Evolutionary conservation across 768 basidiomycete species (phyloP).

Genomic region (Xanthoconium stramineum): DNA sequence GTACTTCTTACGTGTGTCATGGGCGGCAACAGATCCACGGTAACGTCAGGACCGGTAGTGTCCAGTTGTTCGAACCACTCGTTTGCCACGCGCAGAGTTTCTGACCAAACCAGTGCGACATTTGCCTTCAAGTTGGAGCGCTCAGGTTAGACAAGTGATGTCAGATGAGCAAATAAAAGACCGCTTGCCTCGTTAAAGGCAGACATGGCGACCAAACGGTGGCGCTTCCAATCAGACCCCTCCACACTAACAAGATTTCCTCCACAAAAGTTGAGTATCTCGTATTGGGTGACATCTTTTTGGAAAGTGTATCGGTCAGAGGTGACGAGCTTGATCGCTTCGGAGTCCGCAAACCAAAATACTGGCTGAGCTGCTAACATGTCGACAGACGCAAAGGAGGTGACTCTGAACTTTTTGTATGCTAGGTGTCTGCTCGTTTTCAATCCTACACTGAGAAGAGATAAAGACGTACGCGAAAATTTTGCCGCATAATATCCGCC

Average conservation of each 20-base stretch:
- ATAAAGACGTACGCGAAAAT: slow-evolving; percentile 34
- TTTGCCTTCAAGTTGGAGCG: slow-evolving; percentile 40
- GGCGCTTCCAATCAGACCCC: slow-evolving; percentile 46
- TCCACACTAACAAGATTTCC: slow-evolving; percentile 41
- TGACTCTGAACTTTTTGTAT: slow-evolving; percentile 39
- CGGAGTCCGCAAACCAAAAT: slow-evolving; percentile 44
- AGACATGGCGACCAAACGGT: slow-evolving; percentile 42
- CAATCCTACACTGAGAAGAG: too few relatives aligned
- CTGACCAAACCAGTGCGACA: slow-evolving; percentile 47
- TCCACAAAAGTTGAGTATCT: slow-evolving; percentile 45
- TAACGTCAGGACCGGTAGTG: slow-evolving; percentile 13
- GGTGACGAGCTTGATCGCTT: slow-evolving; percentile 37
- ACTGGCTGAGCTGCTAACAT: slow-evolving; percentile 30
- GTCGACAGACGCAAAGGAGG: slow-evolving; percentile 35
- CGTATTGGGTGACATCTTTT: slow-evolving; percentile 41
- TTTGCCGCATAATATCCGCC: slow-evolving; percentile 33
- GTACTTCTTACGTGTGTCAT: slow-evolving; percentile 14
- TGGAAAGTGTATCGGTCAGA: slow-evolving; percentile 35
- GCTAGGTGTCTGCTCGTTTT: slow-evolving; percentile 20
- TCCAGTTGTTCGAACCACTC: slow-evolving; percentile 45
- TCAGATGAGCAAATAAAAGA: background rate
- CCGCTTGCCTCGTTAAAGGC: slow-evolving; percentile 47
- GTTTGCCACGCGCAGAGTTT: slow-evolving; percentile 37
- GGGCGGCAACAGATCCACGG: slow-evolving; percentile 12
- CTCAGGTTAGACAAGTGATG: background rate